These are phyloP conservation scores for Penicillium sp. DNA, from an alignment of 2,329 filamentous ascomycete species.

Conservation along the genomic window DNA sequence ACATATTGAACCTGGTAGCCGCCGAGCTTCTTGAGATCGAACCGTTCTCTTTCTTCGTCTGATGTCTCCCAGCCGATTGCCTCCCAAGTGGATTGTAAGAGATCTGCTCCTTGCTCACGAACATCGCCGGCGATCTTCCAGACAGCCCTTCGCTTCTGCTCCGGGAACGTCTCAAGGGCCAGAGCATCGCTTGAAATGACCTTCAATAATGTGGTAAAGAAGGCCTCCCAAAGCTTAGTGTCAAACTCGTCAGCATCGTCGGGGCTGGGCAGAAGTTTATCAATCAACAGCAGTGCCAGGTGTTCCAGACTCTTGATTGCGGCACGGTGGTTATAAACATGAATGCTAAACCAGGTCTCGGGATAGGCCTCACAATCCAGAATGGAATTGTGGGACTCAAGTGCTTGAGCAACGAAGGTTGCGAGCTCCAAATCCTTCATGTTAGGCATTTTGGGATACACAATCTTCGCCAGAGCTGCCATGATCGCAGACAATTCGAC, in stretches of 20 bases:
- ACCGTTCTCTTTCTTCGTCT: constrained; percentile 75
- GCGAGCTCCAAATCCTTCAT: constrained; percentile 78
- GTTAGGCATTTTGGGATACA: constrained; percentile 73
- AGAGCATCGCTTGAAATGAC: constrained; percentile 87
- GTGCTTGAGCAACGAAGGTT: constrained; percentile 73
- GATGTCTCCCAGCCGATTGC: constrained; percentile 95
- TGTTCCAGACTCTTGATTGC: constrained; percentile 85
- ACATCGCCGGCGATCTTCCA: constrained; percentile 99
- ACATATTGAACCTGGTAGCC: constrained; percentile 99
- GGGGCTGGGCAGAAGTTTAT: constrained; percentile 81
- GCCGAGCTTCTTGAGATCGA: constrained; percentile 81
- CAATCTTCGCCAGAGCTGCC: constrained; percentile 76
- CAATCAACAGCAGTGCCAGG: constrained; percentile 76
- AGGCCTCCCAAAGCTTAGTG: constrained; percentile 90
- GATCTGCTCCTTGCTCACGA: constrained; percentile 83
- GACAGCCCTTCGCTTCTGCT: constrained; percentile 92
- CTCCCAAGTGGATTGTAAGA: constrained; percentile 86
- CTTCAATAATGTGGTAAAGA: constrained; percentile 86
- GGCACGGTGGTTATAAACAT: constrained; percentile 90
- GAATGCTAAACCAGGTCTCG: constrained; percentile 84
- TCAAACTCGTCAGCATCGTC: constrained; percentile 92
- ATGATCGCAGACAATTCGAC: constrained; percentile 88
- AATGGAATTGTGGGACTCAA: constrained; percentile 88
- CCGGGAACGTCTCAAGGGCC: constrained; percentile 91
- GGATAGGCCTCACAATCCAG: constrained; percentile 89